Evolutionary conservation across 768 basidiomycete species (phyloP).

Genomic region (Dioszegia crocea): DNA sequence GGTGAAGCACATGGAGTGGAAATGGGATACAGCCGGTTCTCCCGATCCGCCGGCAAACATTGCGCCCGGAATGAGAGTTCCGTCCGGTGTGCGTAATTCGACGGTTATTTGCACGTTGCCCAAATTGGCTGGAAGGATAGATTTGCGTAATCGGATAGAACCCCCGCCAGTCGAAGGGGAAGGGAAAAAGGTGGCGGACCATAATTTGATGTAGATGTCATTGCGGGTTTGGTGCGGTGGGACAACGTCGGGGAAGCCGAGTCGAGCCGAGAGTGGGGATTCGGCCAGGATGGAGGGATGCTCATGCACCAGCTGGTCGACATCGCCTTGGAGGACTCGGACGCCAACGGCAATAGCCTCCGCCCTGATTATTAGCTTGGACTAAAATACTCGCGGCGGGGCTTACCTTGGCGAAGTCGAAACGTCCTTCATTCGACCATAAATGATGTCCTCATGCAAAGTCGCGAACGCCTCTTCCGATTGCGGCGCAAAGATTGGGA

Average conservation of each 20-base stretch:
- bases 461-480: conserved; percentile 85
- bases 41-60: conserved; percentile 75
- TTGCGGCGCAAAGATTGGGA: conserved; percentile 80
- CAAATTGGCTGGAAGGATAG: conserved; percentile 20
- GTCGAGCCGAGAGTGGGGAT: conserved; percentile 72
- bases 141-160: conserved; percentile 36
- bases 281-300: conserved; percentile 79
- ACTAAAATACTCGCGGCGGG: not conserved
- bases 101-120: conserved; percentile 82
- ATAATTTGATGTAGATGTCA: conserved; percentile 92
- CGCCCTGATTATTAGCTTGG: conserved; percentile 57
- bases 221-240: conserved; percentile 89
- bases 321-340: conserved; percentile 82
- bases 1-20: conserved; percentile 85
- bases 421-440: conserved; percentile 62
- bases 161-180: conserved; percentile 38
- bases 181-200: conserved; percentile 80
- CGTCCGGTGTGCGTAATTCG: conserved; percentile 76
- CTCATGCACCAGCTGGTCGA: conserved; percentile 68
- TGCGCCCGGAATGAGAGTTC: conserved; percentile 63
- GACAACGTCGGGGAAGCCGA: conserved; percentile 94
- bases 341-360: conserved; percentile 77
- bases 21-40: conserved; percentile 72
- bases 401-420: conserved; percentile 74
- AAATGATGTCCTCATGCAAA: conserved; percentile 92